phyloP scores from a whole-genome alignment of 805 yeast genomes.

The Monosporozyma aerobia region DNA sequence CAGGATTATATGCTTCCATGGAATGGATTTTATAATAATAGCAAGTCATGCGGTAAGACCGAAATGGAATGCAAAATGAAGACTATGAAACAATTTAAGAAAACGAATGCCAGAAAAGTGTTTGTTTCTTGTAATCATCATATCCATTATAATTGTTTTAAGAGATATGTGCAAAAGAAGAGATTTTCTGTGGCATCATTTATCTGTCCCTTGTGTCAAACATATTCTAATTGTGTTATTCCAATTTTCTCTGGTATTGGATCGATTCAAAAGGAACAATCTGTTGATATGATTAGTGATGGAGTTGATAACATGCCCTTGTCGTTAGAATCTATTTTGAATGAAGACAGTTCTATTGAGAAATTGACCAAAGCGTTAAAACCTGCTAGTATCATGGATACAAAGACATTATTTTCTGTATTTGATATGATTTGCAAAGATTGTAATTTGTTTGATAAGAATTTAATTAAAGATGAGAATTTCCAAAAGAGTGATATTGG shows the following conservation, averaged over 20 bases:
- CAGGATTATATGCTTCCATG: conserved; percentile 25
- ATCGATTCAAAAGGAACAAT: conserved; percentile 5
- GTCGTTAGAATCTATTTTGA: not conserved
- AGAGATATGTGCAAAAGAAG: conserved; percentile 57
- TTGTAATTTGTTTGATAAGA: conserved; percentile 17
- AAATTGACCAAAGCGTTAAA: conserved; percentile 9
- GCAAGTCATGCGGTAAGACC: conserved; percentile 15
- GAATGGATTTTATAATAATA: conserved; percentile 23
- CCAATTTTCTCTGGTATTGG: conserved; percentile 16
- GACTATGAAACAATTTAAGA: conserved; percentile 10
- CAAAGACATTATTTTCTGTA: conserved; percentile 10
- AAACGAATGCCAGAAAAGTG: conserved; percentile 25
- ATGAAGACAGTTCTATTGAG: conserved; percentile 6
- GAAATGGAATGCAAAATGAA: conserved; percentile 9
- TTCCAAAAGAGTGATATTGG: conserved; percentile 15
- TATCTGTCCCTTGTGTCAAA: conserved; percentile 90
- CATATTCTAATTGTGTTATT: conserved; percentile 36
- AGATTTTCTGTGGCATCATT: conserved; percentile 51
- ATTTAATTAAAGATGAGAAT: conserved; percentile 9
- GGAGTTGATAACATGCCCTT: not conserved
- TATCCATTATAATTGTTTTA: conserved; percentile 75
- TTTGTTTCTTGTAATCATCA: conserved; percentile 89
- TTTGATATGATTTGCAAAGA: conserved; percentile 14
- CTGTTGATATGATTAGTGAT: not conserved
- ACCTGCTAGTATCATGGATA: conserved; percentile 9